These are phyloP conservation scores for Termitomyces sp. DNA, from an alignment of 768 basidiomycete genomes.

Conservation along the genomic window DNA sequence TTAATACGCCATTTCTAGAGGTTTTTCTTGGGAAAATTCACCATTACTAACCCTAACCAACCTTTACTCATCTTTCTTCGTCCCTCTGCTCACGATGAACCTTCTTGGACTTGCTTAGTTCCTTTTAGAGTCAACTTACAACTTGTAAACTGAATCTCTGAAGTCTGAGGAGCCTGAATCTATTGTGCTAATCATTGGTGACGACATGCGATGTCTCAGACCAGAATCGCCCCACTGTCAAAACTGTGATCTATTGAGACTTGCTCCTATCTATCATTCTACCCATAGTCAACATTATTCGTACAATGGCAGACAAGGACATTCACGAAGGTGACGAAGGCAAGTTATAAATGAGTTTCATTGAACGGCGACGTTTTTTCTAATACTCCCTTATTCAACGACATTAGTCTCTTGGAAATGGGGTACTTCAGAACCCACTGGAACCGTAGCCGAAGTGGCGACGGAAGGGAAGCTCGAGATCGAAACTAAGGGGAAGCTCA, in stretches of 20 bases:
- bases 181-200: background rate
- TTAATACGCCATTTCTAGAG: too few relatives aligned
- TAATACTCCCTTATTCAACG: background rate
- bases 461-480: conserved; percentile 23
- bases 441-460: conserved; percentile 22
- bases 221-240: background rate
- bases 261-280: background rate
- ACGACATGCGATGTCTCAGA: conserved; percentile 10
- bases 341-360: background rate
- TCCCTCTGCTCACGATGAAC: too few relatives aligned
- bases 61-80: too few relatives aligned
- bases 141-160: too few relatives aligned
- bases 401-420: conserved; percentile 27
- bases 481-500: conserved; percentile 21
- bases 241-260: background rate
- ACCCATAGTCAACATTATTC: background rate
- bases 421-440: conserved; percentile 16
- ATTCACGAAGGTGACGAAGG: conserved; percentile 26
- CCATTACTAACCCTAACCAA: too few relatives aligned
- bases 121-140: too few relatives aligned
- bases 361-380: too few relatives aligned
- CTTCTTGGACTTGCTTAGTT: too few relatives aligned
- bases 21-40: too few relatives aligned
- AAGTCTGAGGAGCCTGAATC: too few relatives aligned
- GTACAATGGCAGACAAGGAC: conserved; percentile 20